phyloP scores from a whole-genome alignment of 2,329 filamentous ascomycete genomes.

The Paracamarosporium sp. region DNA sequence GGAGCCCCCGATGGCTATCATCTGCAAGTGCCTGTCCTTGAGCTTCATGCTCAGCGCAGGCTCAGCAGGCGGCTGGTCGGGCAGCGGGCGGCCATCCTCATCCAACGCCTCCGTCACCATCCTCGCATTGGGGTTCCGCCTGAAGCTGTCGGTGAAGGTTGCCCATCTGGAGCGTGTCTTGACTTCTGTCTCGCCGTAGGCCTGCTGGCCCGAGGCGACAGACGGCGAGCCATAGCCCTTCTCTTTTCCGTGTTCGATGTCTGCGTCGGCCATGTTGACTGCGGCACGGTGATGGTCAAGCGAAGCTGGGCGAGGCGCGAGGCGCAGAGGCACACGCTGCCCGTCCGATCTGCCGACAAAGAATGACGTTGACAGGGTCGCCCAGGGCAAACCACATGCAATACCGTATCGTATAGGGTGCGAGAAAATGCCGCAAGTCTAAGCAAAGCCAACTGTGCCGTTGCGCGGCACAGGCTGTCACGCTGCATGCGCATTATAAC shows the following conservation, averaged over 20 bases:
- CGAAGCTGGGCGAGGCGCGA: not conserved
- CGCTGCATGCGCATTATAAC: not conserved
- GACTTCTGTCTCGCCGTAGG: slow-evolving; percentile 21
- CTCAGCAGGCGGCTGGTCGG: slow-evolving; percentile 31
- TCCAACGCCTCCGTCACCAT: slow-evolving; percentile 27
- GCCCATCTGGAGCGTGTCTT: slow-evolving; percentile 16
- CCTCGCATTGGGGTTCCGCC: slow-evolving; percentile 27
- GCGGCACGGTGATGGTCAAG: not conserved
- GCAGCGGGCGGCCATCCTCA: slow-evolving; percentile 25
- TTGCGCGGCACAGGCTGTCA: no score
- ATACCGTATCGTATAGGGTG: no score
- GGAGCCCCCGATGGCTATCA: slow-evolving; percentile 89
- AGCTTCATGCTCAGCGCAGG: slow-evolving; percentile 54
- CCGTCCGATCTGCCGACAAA: no score
- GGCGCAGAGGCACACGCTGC: no score
- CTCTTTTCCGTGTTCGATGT: slow-evolving; percentile 11
- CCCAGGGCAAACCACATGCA: not conserved
- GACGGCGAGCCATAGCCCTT: slow-evolving; percentile 7
- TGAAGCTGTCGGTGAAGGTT: slow-evolving; percentile 28
- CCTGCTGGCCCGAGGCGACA: slow-evolving; percentile 14
- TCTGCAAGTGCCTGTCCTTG: slow-evolving; percentile 82
- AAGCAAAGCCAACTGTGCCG: no score
- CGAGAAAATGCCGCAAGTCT: no score
- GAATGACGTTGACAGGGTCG: not conserved
- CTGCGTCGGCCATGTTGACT: slow-evolving; percentile 5